Evolutionary conservation across 768 basidiomycete species (phyloP), one percentile per base, ranked within the genome.

Genomic region (Tricholoma matsutake): DNA sequence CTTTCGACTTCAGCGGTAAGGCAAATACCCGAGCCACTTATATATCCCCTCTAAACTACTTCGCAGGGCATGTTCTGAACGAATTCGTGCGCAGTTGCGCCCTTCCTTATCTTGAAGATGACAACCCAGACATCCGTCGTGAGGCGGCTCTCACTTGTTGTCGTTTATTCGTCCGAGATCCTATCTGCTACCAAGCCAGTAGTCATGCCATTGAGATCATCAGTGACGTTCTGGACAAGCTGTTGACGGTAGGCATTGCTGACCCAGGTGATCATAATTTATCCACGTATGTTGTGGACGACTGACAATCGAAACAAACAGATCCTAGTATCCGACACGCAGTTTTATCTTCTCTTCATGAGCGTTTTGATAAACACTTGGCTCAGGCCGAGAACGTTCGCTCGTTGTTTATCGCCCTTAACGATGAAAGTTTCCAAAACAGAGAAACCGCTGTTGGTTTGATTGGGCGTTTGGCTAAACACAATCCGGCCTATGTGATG

Each of bases 401-500:
- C 13, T 96, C 93, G 10, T 79, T 99, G 13, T 98, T 98, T 77
- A 94, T 98, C 64, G 97, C 96, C 0, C 81, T 99, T 52, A 98
- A 98, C 69, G 97, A 99, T 68, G 97, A 98, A 70, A 88, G 91
- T 6, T 98, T 96, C 73, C 89, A 91, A 54, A 97, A 97, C 70
- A 87, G 97, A 20, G 86, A 94, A 28, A 86, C 89, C n/a, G 96
- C 96, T 2, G 92, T 98, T 56, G 76, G 77, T 20, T 82, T 98
- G 63, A 98, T 99, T 61, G 97, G 97, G 1, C 87, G 97, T 28
- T 83, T 99, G 25, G 93, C 96, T 3, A 86, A 87, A 66, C 92
- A 96, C 74, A 99, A 99, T 69, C 97, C 97, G 0, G 97, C 97
- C 14, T 97, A 98, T 77, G 95, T 99, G 18, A 98, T 99, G 91